Evolutionary conservation across 257 asterid species (phyloP), one percentile per base, ranked within the genome.

Genomic region (Capsicum rhomboideum): DNA sequence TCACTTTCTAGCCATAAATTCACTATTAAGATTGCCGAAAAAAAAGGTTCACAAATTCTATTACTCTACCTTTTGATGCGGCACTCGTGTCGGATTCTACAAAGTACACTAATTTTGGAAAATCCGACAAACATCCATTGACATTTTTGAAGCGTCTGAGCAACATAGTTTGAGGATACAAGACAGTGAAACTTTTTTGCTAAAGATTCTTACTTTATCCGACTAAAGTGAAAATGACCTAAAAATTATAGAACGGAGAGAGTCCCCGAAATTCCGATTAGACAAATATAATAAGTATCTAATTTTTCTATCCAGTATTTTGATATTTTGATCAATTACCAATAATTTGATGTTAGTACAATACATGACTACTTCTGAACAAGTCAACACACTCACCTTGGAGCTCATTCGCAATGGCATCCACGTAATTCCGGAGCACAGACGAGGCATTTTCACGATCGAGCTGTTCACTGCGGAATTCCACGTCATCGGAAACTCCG

Each of bases 391-490:
- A 21, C 86, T 54, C 59, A 89, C 94, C 94, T 87, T 64, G 85
- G 64, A 91, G 90, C 81, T 89, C 88, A 86, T 90, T 90, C 53
- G 90, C 90, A 53, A 89, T 78, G 50, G 92, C 88, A 13, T 88
- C 78, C 50, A 91, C 83, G 85, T 84, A 91, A 83, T 80, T 79
- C 55, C 78, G 86, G 37, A 91, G 88, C 82, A 74, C 71, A 77
- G 85, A 52, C 50, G 88, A 68, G 64, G 93, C 95, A 28, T 84
- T 88, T 12, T 88, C 83, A 86, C 56, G 55, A 79, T 90, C 89
- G 72, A 91, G 64, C 87, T 88, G 83, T 79, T 71, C 86, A 72
- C 79, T 14, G 34, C 53, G 81, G 87, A 90, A 90, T 82, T 42
- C 86, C 20, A 55, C 37, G 63, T 82, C 88, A 55, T 86, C 89